phyloP scores from a whole-genome alignment of 1,139 yeast genomes.

The Waltiozyma sp. region DNA sequence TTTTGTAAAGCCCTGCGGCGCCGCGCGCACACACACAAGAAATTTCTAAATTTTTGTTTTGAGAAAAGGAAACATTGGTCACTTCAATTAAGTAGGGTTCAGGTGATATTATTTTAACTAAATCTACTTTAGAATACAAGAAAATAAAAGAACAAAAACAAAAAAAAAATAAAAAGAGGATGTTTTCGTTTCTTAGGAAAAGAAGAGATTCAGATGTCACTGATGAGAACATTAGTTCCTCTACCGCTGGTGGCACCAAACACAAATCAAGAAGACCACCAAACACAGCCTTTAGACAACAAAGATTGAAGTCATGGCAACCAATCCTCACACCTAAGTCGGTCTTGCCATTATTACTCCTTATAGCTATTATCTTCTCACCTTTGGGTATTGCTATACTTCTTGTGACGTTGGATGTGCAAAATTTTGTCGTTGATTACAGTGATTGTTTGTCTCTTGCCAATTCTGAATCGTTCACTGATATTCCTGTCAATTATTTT shows the following conservation, averaged over 20 bases:
- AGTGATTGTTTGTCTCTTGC: constrained; percentile 41
- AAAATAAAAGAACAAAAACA: no score
- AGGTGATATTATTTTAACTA: no score
- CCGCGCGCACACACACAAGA: no score
- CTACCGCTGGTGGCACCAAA: constrained; percentile 6
- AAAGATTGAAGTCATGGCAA: constrained; percentile 72
- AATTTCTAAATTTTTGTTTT: no score
- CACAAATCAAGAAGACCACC: constrained; percentile 19
- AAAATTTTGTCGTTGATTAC: constrained; percentile 47
- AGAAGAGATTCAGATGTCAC: background rate
- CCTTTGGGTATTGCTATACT: constrained; percentile 67
- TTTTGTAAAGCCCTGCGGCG: no score
- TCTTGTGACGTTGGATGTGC: constrained; percentile 47
- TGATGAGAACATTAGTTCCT: background rate
- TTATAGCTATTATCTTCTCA: constrained; percentile 56
- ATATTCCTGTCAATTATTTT: constrained; percentile 42
- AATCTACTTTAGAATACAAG: no score
- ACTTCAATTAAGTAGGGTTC: no score
- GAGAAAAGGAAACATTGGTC: no score
- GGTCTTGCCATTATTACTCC: constrained; percentile 55
- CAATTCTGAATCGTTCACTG: constrained; percentile 23
- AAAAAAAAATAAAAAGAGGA: no score
- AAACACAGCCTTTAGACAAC: constrained; percentile 75
- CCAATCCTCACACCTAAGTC: constrained; percentile 69
- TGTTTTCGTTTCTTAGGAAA: background rate